Evolutionary conservation across 139 green algal genomes (phyloP).

Genomic region (Penium margaritaceum): DNA sequence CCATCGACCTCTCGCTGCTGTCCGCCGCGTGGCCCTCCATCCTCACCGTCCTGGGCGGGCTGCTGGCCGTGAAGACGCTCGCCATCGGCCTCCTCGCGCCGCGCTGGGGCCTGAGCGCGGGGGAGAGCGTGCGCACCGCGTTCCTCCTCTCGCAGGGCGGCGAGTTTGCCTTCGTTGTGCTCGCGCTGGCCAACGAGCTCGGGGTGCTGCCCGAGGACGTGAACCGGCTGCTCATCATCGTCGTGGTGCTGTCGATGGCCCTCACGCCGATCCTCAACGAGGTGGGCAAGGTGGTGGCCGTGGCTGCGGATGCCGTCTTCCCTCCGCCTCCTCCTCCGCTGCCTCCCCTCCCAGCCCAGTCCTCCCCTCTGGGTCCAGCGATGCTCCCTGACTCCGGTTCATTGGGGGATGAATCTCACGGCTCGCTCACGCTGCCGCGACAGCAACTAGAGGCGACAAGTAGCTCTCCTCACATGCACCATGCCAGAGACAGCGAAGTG

Average conservation of each 20-base stretch:
- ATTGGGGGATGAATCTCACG: too few species aligned
- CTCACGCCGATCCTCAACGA: slow-evolving; percentile 61
- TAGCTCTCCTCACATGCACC: too few species aligned
- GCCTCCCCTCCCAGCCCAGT: too few species aligned
- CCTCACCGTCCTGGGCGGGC: slow-evolving; percentile 57
- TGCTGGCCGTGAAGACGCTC: slow-evolving; percentile 73
- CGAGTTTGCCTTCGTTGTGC: slow-evolving; percentile 93
- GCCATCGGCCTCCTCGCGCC: slow-evolving; percentile 63
- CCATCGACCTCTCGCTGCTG: slow-evolving; percentile 60
- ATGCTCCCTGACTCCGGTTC: too few species aligned
- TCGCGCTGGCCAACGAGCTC: slow-evolving; percentile 54
- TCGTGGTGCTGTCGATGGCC: slow-evolving; percentile 77
- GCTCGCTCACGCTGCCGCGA: too few species aligned
- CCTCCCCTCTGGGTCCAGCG: too few species aligned
- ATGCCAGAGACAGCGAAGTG: too few species aligned
- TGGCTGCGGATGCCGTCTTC: too few species aligned
- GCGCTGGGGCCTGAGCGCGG: slow-evolving; percentile 65
- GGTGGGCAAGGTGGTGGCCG: too few species aligned
- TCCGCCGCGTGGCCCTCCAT: slow-evolving; percentile 58
- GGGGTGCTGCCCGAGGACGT: slow-evolving; percentile 66
- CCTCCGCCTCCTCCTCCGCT: too few species aligned
- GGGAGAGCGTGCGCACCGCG: slow-evolving; percentile 66
- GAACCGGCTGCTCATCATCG: slow-evolving; percentile 81
- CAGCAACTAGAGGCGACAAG: too few species aligned
- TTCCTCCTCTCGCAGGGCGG: slow-evolving; percentile 79